phyloP scores from a whole-genome alignment of 768 basidiomycete genomes.

The Leccinum ochraceum region DNA sequence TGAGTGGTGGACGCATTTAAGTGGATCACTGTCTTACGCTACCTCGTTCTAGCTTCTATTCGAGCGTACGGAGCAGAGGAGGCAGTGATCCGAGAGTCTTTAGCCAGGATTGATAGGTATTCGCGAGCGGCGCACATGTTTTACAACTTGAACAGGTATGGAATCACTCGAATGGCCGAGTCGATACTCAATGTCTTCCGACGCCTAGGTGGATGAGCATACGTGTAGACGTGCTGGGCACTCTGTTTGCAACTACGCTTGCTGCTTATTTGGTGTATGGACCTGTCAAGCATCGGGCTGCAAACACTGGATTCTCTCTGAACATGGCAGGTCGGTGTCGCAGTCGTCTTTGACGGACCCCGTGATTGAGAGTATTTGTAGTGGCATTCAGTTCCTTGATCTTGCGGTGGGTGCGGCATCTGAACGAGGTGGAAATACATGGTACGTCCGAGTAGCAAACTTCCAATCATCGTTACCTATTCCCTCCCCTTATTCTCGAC shows the following conservation, averaged over 20 bases:
- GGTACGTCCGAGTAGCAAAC: slow-evolving; percentile 41
- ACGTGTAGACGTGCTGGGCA: slow-evolving; percentile 51
- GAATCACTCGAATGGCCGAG: background rate
- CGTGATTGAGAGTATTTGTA: slow-evolving; percentile 7
- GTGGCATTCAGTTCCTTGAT: slow-evolving; percentile 59
- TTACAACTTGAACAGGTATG: slow-evolving; percentile 50
- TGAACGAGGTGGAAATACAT: slow-evolving; percentile 47
- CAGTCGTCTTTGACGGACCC: background rate
- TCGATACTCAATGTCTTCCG: background rate
- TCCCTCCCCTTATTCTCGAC: background rate
- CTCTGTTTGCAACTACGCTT: background rate
- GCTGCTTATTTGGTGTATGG: slow-evolving; percentile 8
- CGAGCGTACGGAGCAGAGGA: slow-evolving; percentile 48
- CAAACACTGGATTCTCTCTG: slow-evolving; percentile 39
- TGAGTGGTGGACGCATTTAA: background rate
- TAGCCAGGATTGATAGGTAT: slow-evolving; percentile 49
- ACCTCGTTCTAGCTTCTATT: slow-evolving; percentile 1
- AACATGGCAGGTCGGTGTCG: slow-evolving; percentile 41
- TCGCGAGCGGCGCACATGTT: slow-evolving; percentile 41
- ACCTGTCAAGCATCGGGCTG: slow-evolving; percentile 2
- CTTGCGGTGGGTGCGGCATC: slow-evolving; percentile 47
- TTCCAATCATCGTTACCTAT: slow-evolving; percentile 35
- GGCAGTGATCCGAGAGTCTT: slow-evolving; percentile 42
- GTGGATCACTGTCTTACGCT: background rate
- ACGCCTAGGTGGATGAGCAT: slow-evolving; percentile 45